phyloP scores from a whole-genome alignment of 139 green algal species.

The Raphidocelis subcapitata region DNA sequence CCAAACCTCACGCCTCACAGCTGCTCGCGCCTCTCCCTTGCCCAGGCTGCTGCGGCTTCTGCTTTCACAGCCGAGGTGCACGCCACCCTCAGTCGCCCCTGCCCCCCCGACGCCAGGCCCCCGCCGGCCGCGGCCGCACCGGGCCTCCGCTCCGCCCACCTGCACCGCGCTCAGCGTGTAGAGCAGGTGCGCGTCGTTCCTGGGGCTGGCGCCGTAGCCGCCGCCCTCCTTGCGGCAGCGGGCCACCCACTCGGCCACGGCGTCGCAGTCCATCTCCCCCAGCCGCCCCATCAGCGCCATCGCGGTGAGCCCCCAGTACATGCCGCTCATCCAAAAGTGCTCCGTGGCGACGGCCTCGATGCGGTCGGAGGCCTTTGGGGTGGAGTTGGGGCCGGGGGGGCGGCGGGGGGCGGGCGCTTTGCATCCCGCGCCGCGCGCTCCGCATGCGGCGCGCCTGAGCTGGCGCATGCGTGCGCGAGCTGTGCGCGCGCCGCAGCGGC shows the following conservation, averaged over 20 bases:
- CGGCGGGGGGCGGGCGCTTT: too few species aligned
- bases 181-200: conserved; percentile 94
- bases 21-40: too few species aligned
- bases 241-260: conserved; percentile 64
- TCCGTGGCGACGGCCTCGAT: conserved; percentile 83
- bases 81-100: too few species aligned
- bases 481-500: neutral
- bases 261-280: conserved; percentile 62
- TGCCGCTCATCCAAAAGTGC: conserved; percentile 95
- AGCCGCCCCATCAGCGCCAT: conserved; percentile 76
- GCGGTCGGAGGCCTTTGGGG: conserved; percentile 39
- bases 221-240: conserved; percentile 64
- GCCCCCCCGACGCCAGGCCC: too few species aligned
- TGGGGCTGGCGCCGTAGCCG: conserved; percentile 83
- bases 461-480: neutral
- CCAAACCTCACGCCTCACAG: too few species aligned
- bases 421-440: neutral
- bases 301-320: conserved; percentile 97
- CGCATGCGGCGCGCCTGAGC: neutral
- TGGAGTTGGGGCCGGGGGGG: neutral
- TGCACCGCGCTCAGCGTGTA: conserved; percentile 97
- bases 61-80: too few species aligned
- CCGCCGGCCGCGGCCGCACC: too few species aligned
- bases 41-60: too few species aligned
- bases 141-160: too few species aligned